Percentiles rank a stretch among this genome's conserved stretches.
phyloP scores from a whole-genome alignment of 1,139 yeast species.

The Suhomyces kunorum region DNA sequence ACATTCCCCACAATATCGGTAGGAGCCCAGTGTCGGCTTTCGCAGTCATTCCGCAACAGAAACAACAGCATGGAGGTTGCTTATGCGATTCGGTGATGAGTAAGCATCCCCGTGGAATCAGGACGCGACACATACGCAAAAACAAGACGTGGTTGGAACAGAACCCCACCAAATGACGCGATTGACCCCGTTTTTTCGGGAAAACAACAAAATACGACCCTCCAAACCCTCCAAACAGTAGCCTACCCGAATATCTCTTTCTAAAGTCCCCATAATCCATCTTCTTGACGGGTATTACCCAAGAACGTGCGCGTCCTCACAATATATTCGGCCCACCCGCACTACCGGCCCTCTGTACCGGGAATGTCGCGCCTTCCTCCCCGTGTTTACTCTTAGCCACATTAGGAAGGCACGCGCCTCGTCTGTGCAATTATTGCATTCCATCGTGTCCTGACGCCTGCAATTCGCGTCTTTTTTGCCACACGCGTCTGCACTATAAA shows the following conservation, averaged over 20 bases:
- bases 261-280: too few relatives aligned
- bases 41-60: too few relatives aligned
- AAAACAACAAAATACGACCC: background rate
- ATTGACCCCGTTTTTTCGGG: background rate
- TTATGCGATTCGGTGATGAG: conserved; percentile 10
- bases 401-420: conserved; percentile 9
- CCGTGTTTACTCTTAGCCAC: conserved; percentile 8
- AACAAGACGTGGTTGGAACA: background rate
- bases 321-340: too few relatives aligned
- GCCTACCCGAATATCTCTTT: too few relatives aligned
- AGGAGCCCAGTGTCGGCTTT: too few relatives aligned
- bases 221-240: background rate
- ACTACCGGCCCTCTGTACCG: too few relatives aligned
- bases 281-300: too few relatives aligned
- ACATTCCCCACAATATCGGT: too few relatives aligned
- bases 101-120: conserved; percentile 1
- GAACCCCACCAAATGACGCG: background rate
- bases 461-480: background rate
- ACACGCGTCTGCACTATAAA: conserved; percentile 12
- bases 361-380: too few relatives aligned
- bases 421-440: background rate
- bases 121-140: conserved; percentile 3
- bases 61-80: too few relatives aligned
- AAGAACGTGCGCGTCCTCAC: too few relatives aligned
- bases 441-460: background rate